Evolutionary conservation across 2,329 filamentous ascomycete species (phyloP).

Genomic region (Cercospora sp.): DNA sequence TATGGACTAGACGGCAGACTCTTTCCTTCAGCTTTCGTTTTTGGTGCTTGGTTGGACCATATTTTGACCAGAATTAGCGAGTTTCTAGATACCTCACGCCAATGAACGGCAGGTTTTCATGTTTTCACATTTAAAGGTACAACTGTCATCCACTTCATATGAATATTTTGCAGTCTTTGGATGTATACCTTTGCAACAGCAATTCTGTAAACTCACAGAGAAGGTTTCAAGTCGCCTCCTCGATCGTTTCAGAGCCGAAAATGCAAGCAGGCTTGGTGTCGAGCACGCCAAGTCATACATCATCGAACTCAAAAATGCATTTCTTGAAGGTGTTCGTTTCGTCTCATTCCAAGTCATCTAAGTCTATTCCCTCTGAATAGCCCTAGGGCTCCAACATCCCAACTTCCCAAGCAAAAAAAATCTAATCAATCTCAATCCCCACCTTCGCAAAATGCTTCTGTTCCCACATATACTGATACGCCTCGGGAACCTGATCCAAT

Average conservation of each 20-base stretch:
- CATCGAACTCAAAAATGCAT: not conserved
- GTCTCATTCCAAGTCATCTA: not conserved
- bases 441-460: slow-evolving; percentile 53
- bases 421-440: slow-evolving; percentile 41
- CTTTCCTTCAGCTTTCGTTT: not conserved
- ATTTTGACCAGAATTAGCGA: not conserved
- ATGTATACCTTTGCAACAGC: not conserved
- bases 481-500: slow-evolving; percentile 54
- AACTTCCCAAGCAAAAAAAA: not conserved
- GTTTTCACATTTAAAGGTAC: not conserved
- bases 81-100: not conserved
- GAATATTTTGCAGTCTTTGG: not conserved
- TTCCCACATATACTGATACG: slow-evolving; percentile 46
- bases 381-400: not conserved
- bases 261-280: not conserved
- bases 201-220: not conserved
- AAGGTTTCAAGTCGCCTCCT: not conserved
- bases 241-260: not conserved
- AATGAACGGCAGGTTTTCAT: not conserved
- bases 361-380: not conserved
- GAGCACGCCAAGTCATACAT: not conserved
- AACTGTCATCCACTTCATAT: not conserved
- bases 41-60: not conserved
- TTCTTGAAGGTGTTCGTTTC: not conserved
- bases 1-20: not conserved